Conservation (phyloP, 2,329 filamentous ascomycete genomes). For the Aspergillus ustus region DNA sequence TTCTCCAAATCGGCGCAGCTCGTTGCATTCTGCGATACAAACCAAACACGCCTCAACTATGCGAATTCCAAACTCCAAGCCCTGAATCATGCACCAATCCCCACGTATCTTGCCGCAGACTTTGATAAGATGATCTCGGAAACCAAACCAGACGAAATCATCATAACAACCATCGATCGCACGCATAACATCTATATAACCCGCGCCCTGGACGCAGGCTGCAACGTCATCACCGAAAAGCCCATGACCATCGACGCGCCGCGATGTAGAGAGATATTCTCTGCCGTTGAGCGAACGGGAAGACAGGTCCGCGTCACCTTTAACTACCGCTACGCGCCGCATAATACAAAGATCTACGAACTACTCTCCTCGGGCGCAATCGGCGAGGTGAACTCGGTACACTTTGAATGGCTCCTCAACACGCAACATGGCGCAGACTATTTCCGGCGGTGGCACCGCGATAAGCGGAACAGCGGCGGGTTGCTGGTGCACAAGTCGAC, state of each 20-base stretch:
- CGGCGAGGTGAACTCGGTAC: conserved; percentile 61
- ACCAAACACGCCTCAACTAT: conserved; percentile 63
- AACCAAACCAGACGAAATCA: conserved; percentile 63
- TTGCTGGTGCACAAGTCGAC: conserved; percentile 67
- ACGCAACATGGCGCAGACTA: conserved; percentile 66
- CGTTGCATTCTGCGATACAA: conserved; percentile 64
- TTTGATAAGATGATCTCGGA: conserved; percentile 63
- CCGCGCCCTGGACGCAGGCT: conserved; percentile 62
- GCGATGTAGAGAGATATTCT: conserved; percentile 60
- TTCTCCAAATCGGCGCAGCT: conserved; percentile 57
- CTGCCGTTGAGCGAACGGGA: conserved; percentile 57
- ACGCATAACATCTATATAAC: conserved; percentile 66
- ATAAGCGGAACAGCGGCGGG: conserved; percentile 64
- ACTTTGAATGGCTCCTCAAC: conserved; percentile 69
- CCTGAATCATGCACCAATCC: conserved; percentile 55
- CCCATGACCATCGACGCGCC: conserved; percentile 67
- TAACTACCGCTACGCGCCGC: conserved; percentile 69
- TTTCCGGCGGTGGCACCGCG: conserved; percentile 67
- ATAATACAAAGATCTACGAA: conserved; percentile 65
- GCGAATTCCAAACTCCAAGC: conserved; percentile 48
- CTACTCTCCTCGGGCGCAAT: conserved; percentile 60
- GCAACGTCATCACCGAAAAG: conserved; percentile 67
- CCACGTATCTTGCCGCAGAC: conserved; percentile 58
- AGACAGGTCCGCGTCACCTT: conserved; percentile 62
- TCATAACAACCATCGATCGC: conserved; percentile 67